These are phyloP conservation scores for Spathaspora gorwiae DNA, from an alignment of 805 yeast genomes.

Conservation along the genomic window DNA sequence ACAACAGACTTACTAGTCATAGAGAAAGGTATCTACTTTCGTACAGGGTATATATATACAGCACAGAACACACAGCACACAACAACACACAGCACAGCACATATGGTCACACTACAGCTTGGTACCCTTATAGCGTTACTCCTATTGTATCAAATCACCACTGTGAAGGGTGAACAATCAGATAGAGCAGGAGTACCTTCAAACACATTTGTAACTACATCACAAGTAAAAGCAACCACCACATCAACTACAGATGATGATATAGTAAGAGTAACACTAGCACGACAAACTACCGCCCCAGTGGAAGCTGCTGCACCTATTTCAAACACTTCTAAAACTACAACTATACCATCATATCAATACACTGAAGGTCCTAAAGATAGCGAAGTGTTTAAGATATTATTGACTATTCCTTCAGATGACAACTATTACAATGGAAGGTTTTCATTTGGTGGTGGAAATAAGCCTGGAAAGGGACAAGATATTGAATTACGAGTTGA, in stretches of 20 bases:
- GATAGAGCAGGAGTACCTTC: too few relatives aligned
- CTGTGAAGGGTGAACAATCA: too few relatives aligned
- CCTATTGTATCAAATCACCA: too few relatives aligned
- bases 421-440: conserved; percentile 15
- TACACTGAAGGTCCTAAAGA: conserved; percentile 2
- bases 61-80: too few relatives aligned
- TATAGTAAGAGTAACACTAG: conserved; percentile 4
- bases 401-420: conserved; percentile 12
- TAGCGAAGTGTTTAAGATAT: conserved; percentile 5
- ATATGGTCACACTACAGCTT: too few relatives aligned
- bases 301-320: not conserved
- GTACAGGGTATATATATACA: too few relatives aligned
- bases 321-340: not conserved
- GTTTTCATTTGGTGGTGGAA: conserved; percentile 3
- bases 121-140: too few relatives aligned
- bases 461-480: not conserved
- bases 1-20: too few relatives aligned
- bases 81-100: too few relatives aligned
- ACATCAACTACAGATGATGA: conserved; percentile 4
- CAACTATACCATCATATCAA: not conserved
- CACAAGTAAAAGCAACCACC: not conserved
- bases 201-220: not conserved
- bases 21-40: too few relatives aligned
- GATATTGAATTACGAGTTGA: conserved; percentile 20
- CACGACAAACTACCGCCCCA: conserved; percentile 1